phyloP scores from a whole-genome alignment of 345 rosid genomes.

The Eucalyptus paniculata region DNA sequence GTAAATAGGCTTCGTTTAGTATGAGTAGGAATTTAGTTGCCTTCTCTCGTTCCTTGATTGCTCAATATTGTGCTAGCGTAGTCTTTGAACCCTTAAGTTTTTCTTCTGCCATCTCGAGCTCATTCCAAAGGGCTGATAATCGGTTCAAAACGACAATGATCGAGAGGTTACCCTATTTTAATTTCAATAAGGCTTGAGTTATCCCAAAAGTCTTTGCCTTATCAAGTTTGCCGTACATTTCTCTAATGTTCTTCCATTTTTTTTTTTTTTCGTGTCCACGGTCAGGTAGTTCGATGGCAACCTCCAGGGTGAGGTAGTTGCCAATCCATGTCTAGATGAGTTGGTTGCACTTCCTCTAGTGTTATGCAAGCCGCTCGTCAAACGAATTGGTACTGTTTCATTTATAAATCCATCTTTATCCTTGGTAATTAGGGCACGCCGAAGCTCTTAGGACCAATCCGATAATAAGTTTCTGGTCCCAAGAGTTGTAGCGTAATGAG shows the following conservation, averaged over 20 bases:
- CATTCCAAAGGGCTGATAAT: too few relatives aligned
- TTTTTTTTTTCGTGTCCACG: fast-evolving
- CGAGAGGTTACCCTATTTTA: too few relatives aligned
- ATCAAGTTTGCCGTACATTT: too few relatives aligned
- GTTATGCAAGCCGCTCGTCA: not conserved
- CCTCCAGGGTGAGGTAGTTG: not conserved
- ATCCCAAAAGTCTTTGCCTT: too few relatives aligned
- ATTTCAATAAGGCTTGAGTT: too few relatives aligned
- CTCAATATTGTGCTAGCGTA: not conserved
- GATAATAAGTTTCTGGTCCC: not conserved
- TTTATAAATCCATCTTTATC: not conserved
- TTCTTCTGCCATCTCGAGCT: fast-evolving
- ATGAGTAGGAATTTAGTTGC: not conserved
- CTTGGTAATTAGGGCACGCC: not conserved
- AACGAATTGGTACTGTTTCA: not conserved
- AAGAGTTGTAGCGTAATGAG: not conserved
- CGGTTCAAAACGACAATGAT: fast-evolving
- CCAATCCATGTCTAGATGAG: not conserved
- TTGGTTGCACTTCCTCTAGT: not conserved
- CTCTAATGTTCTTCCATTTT: not conserved
- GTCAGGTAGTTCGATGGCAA: too few relatives aligned
- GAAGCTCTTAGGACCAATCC: not conserved
- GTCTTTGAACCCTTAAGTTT: not conserved
- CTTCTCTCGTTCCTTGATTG: not conserved
- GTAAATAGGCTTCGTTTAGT: not conserved